Percentiles rank a stretch among this genome's conserved stretches.
These are phyloP conservation scores for Vaccinium myrtillus DNA, from an alignment of 148 eudicot species.

Conservation along the genomic window DNA sequence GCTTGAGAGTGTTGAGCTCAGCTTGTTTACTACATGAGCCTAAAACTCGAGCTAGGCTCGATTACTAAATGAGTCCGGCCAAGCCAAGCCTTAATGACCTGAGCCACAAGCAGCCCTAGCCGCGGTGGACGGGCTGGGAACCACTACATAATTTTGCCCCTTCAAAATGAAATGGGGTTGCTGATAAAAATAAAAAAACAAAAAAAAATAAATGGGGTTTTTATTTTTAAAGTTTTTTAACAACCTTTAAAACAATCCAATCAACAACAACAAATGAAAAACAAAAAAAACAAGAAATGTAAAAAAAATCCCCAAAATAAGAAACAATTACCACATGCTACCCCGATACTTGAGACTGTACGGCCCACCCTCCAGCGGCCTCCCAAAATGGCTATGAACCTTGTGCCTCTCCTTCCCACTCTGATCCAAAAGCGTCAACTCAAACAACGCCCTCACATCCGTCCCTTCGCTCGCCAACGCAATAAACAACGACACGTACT, in stretches of 20 bases:
- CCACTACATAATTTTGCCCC: too few species aligned
- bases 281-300: not conserved
- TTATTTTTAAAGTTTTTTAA: not conserved
- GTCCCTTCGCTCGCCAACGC: slow-evolving; percentile 55
- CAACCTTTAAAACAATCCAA: not conserved
- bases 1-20: too few species aligned
- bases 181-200: too few species aligned
- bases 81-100: too few species aligned
- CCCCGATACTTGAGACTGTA: slow-evolving; percentile 48
- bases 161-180: too few species aligned
- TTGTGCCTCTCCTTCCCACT: slow-evolving; percentile 58
- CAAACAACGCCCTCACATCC: slow-evolving; percentile 57
- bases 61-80: too few species aligned
- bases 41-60: too few species aligned
- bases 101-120: too few species aligned
- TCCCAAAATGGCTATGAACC: slow-evolving; percentile 55
- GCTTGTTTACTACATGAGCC: too few species aligned
- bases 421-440: slow-evolving; percentile 50
- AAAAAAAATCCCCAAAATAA: not conserved
- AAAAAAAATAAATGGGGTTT: too few species aligned
- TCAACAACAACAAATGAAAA: not conserved
- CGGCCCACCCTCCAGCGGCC: slow-evolving; percentile 54
- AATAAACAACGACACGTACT: slow-evolving; percentile 49
- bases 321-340: slow-evolving; percentile 44
- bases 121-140: too few species aligned